Percentiles rank a stretch among this genome's conserved stretches.
These are phyloP conservation scores for Schizosaccharomyces versatilis DNA, from an alignment of 1,139 yeast genomes.

Conservation along the genomic window DNA sequence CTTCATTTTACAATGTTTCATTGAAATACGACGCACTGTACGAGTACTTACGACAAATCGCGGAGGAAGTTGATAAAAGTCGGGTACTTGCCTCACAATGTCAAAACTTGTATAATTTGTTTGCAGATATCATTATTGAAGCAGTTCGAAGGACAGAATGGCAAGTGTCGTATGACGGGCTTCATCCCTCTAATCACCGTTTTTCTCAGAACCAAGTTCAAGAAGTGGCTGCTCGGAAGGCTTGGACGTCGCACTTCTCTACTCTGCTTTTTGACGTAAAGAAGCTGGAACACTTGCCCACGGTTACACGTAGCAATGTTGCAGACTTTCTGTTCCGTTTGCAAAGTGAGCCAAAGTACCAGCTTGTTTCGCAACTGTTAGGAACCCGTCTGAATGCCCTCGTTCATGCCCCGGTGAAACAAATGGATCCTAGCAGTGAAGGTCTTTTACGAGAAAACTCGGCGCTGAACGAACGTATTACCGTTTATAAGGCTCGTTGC, in stretches of 20 bases:
- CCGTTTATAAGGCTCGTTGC: neutral
- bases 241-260: conserved; percentile 1
- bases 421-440: no score
- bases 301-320: neutral
- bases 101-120: neutral
- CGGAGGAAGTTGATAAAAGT: neutral
- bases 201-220: neutral
- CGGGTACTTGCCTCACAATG: neutral
- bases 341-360: neutral
- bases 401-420: neutral
- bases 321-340: neutral
- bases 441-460: neutral
- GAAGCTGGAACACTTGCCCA: neutral
- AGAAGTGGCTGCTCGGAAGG: neutral
- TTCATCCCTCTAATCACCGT: neutral
- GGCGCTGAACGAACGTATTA: neutral
- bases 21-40: neutral
- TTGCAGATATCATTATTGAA: neutral
- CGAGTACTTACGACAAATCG: neutral
- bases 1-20: neutral
- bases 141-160: conserved; percentile 2
- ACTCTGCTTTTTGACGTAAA: neutral
- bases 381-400: neutral
- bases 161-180: neutral
- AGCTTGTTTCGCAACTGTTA: neutral